Conservation (phyloP, 2,329 filamentous ascomycete genomes). For the Alternaria atra region DNA sequence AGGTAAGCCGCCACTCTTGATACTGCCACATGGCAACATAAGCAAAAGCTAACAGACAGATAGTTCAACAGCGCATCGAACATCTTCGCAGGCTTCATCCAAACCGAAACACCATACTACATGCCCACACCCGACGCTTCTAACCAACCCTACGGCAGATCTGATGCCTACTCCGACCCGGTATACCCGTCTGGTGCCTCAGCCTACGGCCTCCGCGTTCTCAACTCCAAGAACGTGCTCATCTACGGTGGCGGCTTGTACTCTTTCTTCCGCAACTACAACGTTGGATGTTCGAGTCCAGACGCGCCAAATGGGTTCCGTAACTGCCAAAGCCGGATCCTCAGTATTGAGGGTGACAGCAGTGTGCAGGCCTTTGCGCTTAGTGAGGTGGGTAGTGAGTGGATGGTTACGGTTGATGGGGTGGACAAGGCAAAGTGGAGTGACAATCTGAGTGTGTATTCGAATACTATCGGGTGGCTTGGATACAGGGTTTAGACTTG, state of each 20-base stretch:
- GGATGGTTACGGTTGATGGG: conserved; percentile 59
- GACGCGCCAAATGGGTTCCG: conserved; percentile 42
- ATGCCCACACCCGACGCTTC: conserved; percentile 81
- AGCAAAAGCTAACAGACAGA: not conserved
- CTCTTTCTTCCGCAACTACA: conserved; percentile 74
- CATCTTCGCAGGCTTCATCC: conserved; percentile 83
- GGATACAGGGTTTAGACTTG: conserved; percentile 41
- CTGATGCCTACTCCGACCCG: conserved; percentile 69
- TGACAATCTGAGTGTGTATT: conserved; percentile 58
- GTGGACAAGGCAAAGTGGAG: conserved; percentile 54
- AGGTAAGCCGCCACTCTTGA: conserved; percentile 50
- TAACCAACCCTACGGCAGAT: conserved; percentile 66
- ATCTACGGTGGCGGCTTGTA: conserved; percentile 74
- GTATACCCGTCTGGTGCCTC: conserved; percentile 64
- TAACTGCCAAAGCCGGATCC: conserved; percentile 61
- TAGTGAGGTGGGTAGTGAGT: conserved; percentile 58
- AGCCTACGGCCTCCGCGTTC: conserved; percentile 71
- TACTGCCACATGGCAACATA: not conserved
- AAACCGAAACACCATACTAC: conserved; percentile 88
- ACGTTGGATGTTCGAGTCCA: conserved; percentile 44
- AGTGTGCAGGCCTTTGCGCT: conserved; percentile 58
- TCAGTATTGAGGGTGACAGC: conserved; percentile 57
- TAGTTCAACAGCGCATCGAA: conserved; percentile 74
- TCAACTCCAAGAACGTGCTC: conserved; percentile 65
- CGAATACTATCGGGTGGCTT: conserved; percentile 47